phyloP scores from a whole-genome alignment of 1,139 yeast species.

The Scheffersomyces cryptocercus region DNA sequence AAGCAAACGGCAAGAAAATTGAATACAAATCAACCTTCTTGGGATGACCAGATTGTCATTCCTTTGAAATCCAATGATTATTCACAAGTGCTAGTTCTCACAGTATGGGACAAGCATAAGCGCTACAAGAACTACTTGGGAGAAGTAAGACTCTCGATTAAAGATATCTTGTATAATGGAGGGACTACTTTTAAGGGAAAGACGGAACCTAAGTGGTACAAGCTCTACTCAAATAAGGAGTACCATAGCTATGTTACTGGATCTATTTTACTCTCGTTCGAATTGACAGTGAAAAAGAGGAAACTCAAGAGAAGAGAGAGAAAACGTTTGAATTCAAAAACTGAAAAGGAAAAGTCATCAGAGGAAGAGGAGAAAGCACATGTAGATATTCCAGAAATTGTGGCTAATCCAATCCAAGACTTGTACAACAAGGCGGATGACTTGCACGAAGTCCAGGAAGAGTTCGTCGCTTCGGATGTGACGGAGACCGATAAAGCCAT shows the following conservation, averaged over 20 bases:
- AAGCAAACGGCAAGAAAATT: slow-evolving; percentile 37
- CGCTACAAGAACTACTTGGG: slow-evolving; percentile 56
- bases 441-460: slow-evolving; percentile 13
- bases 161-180: slow-evolving; percentile 36
- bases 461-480: slow-evolving; percentile 7
- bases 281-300: slow-evolving; percentile 32
- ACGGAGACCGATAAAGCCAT: slow-evolving; percentile 10
- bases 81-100: slow-evolving; percentile 32
- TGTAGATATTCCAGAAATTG: slow-evolving; percentile 7
- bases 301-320: slow-evolving; percentile 7
- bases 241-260: slow-evolving; percentile 59
- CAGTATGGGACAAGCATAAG: slow-evolving; percentile 50
- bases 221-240: slow-evolving; percentile 46
- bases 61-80: slow-evolving; percentile 32
- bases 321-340: slow-evolving; percentile 7
- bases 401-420: slow-evolving; percentile 5
- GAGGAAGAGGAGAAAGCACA: slow-evolving; percentile 2
- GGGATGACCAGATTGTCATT: slow-evolving; percentile 41
- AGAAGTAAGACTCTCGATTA: slow-evolving; percentile 50
- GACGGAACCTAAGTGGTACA: slow-evolving; percentile 51
- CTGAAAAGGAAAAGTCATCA: not conserved
- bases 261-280: slow-evolving; percentile 52
- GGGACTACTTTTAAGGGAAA: slow-evolving; percentile 17
- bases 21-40: slow-evolving; percentile 43
- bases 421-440: slow-evolving; percentile 10